Conservation (phyloP, 495 filamentous ascomycete species). For the Penicillium desertorum region DNA sequence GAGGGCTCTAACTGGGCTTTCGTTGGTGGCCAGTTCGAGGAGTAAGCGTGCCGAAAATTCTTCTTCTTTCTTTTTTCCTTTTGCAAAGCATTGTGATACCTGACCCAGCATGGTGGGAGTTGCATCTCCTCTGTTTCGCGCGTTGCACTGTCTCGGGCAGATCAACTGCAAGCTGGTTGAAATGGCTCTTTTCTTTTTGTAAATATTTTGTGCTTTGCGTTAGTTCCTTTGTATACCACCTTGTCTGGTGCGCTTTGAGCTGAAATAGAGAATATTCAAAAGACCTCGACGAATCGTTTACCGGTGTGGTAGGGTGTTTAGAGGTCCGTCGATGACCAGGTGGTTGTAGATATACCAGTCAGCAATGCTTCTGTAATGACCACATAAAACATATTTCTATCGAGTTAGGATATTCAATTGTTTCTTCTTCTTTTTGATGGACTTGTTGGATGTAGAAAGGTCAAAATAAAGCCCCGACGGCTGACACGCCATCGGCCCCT, state of each 20-base stretch:
- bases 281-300: not conserved
- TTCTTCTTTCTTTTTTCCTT: conserved; percentile 13
- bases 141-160: conserved; percentile 11
- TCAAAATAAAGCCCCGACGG: not conserved
- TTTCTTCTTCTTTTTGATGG: not conserved
- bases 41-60: conserved; percentile 47
- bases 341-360: not conserved
- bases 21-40: conserved; percentile 68
- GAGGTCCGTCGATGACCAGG: not conserved
- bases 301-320: not conserved
- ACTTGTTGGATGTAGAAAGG: not conserved
- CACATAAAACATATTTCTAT: not conserved
- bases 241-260: conserved; percentile 14
- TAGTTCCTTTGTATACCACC: conserved; percentile 27
- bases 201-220: conserved; percentile 29
- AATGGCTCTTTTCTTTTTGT: conserved; percentile 18
- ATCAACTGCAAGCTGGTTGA: conserved; percentile 19
- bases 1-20: conserved; percentile 69
- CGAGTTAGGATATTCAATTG: not conserved
- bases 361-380: not conserved
- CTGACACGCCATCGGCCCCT: conserved; percentile 13
- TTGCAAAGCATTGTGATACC: conserved; percentile 33
- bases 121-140: conserved; percentile 26
- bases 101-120: conserved; percentile 31
- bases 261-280: conserved; percentile 9